phyloP scores from a whole-genome alignment of 257 asterid genomes.

The Scutellaria baicalensis region DNA sequence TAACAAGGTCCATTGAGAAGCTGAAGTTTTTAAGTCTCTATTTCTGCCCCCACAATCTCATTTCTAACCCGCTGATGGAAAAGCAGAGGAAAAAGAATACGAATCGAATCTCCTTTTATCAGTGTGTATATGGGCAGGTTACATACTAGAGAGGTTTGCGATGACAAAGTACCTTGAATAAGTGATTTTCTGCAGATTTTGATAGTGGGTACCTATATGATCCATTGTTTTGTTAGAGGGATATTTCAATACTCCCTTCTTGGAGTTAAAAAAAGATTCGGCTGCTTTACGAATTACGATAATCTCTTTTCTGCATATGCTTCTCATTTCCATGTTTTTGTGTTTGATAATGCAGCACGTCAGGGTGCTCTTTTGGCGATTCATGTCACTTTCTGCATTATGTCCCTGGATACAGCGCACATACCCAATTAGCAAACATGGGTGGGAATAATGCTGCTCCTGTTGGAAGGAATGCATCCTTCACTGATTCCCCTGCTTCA shows the following conservation, averaged over 20 bases:
- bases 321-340: constrained; percentile 9
- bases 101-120: not conserved
- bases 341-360: constrained; percentile 30
- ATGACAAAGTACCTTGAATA: not conserved
- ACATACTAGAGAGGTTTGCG: not conserved
- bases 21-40: not conserved
- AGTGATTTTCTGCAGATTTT: not conserved
- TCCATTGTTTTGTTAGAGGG: not conserved
- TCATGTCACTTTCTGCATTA: constrained; percentile 47
- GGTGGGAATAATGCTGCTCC: constrained; percentile 19
- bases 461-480: constrained; percentile 19
- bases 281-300: not conserved
- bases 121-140: not conserved
- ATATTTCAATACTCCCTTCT: not conserved
- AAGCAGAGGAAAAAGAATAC: not conserved
- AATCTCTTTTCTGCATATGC: not conserved
- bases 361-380: constrained; percentile 51
- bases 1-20: not conserved
- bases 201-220: not conserved
- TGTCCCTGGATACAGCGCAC: constrained; percentile 46
- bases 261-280: not conserved
- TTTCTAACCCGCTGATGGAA: not conserved
- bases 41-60: not conserved
- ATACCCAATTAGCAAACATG: constrained; percentile 32
- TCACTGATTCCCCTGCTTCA: constrained; percentile 22